A percentile compares a stretch with the other conserved stretches of the same genome.
Evolutionary conservation across 176 grass and related monocot genomes (phyloP).

Genomic region (Oropetium thomaeum): DNA sequence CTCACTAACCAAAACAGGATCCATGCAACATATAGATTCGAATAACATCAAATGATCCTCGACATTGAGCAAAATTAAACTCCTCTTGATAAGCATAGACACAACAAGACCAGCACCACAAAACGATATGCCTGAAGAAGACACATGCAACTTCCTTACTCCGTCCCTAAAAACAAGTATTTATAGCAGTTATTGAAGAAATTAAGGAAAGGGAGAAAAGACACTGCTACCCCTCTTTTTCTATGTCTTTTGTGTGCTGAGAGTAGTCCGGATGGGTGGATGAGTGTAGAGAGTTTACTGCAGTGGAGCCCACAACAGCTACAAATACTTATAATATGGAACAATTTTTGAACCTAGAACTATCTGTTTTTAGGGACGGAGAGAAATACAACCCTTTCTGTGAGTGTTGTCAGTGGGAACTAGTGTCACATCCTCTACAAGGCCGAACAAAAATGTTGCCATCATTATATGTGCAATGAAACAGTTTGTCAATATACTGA

Average conservation of each 20-base stretch:
- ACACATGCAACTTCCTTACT: conserved; percentile 60
- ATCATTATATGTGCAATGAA: neutral
- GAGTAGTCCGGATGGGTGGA: too few relatives aligned
- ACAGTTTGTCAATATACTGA: neutral
- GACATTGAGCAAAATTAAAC: conserved; percentile 46
- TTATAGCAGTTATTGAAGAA: too few relatives aligned
- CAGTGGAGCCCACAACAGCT: too few relatives aligned
- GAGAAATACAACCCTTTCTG: conserved; percentile 85
- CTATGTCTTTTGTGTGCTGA: too few relatives aligned
- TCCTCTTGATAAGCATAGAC: conserved; percentile 14
- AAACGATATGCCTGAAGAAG: neutral
- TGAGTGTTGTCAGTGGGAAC: conserved; percentile 80
- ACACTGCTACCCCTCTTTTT: too few relatives aligned
- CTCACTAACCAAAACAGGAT: conserved; percentile 22
- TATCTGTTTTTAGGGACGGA: too few relatives aligned
- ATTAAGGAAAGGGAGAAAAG: too few relatives aligned
- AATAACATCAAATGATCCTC: conserved; percentile 32
- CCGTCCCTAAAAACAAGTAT: too few relatives aligned
- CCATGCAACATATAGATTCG: conserved; percentile 23
- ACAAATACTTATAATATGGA: too few relatives aligned
- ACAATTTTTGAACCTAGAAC: too few relatives aligned
- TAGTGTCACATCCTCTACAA: conserved; percentile 77
- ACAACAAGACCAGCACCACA: neutral
- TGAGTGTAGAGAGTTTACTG: too few relatives aligned
- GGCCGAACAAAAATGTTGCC: neutral